These are phyloP conservation scores for Endocarpon pusillum DNA, from an alignment of 495 filamentous ascomycete genomes.

Conservation along the genomic window DNA sequence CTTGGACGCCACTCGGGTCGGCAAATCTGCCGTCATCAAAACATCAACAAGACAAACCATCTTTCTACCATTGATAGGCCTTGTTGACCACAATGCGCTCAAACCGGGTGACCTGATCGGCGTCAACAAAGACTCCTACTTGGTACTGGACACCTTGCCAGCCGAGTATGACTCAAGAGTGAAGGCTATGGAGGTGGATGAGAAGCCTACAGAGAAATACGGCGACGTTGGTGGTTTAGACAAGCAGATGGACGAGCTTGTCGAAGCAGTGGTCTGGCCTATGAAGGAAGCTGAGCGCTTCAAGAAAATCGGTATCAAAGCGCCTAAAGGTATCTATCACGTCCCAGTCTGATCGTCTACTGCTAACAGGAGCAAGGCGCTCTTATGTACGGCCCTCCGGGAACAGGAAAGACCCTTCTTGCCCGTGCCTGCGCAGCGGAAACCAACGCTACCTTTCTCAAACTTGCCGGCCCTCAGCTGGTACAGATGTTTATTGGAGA, in stretches of 20 bases:
- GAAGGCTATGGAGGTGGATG: slow-evolving; percentile 99
- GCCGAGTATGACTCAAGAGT: slow-evolving; percentile 99
- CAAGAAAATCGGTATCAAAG: slow-evolving; percentile 99
- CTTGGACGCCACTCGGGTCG: slow-evolving; percentile 87
- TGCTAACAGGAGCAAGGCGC: slow-evolving; percentile 43
- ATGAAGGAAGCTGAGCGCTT: slow-evolving; percentile 99
- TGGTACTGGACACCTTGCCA: slow-evolving; percentile 92
- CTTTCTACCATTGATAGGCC: slow-evolving; percentile 92
- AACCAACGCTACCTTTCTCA: slow-evolving; percentile 97
- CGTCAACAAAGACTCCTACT: slow-evolving; percentile 98
- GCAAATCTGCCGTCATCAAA: slow-evolving; percentile 98
- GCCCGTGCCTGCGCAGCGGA: slow-evolving; percentile 94
- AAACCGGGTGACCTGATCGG: slow-evolving; percentile 94
- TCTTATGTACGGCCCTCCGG: slow-evolving; percentile 96
- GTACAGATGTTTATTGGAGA: slow-evolving; percentile 99
- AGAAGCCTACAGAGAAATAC: slow-evolving; percentile 99
- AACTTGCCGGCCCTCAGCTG: slow-evolving; percentile 94
- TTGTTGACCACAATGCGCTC: slow-evolving; percentile 84
- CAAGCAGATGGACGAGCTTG: slow-evolving; percentile 98
- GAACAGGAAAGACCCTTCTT: slow-evolving; percentile 90
- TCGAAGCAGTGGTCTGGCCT: slow-evolving; percentile 98
- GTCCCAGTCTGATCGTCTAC: slow-evolving; percentile 7
- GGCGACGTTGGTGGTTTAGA: slow-evolving; percentile 92
- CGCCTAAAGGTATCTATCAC: slow-evolving; percentile 71
- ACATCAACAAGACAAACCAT: slow-evolving; percentile 99